A percentile compares a stretch with the other conserved stretches of the same genome.
phyloP scores from a whole-genome alignment of 2,329 filamentous ascomycete species.

The Pseudogymnoascus sp. region DNA sequence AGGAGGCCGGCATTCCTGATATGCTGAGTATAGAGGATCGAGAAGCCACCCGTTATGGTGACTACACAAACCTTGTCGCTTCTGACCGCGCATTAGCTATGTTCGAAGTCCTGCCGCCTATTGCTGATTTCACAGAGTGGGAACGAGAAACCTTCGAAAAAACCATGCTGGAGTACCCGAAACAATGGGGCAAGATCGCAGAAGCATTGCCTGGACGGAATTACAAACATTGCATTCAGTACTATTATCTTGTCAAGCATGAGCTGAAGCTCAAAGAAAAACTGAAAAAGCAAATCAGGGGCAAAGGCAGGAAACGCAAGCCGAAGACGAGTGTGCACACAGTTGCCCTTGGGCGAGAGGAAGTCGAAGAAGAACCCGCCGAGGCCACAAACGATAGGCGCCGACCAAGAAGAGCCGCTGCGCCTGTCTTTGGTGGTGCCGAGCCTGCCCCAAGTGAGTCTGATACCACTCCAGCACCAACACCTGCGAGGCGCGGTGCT shows the following conservation, averaged over 20 bases:
- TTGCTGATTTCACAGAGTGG: slow-evolving; percentile 67
- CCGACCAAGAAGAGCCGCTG: slow-evolving; percentile 56
- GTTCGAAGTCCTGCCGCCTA: slow-evolving; percentile 65
- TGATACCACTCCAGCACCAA: slow-evolving; percentile 54
- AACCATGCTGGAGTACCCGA: slow-evolving; percentile 66
- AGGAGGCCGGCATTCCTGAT: slow-evolving; percentile 67
- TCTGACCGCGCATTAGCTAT: slow-evolving; percentile 60
- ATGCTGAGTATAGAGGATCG: slow-evolving; percentile 61
- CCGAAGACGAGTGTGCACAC: slow-evolving; percentile 58
- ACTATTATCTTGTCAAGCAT: slow-evolving; percentile 77
- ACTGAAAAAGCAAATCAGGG: slow-evolving; percentile 55
- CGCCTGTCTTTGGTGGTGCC: slow-evolving; percentile 63
- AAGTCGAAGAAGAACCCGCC: slow-evolving; percentile 48
- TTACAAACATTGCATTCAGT: slow-evolving; percentile 75
- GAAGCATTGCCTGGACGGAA: slow-evolving; percentile 59
- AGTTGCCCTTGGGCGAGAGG: slow-evolving; percentile 54
- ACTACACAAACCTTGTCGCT: slow-evolving; percentile 58
- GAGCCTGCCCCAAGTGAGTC: slow-evolving; percentile 55
- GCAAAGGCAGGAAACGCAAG: slow-evolving; percentile 39
- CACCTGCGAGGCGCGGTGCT: slow-evolving; percentile 45
- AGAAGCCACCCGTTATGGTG: slow-evolving; percentile 51
- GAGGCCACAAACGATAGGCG: slow-evolving; percentile 52
- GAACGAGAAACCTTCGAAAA: slow-evolving; percentile 67
- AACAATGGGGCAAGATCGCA: slow-evolving; percentile 76
- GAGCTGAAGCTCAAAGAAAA: slow-evolving; percentile 71